Evolutionary conservation across 2,329 filamentous ascomycete species (phyloP).

Genomic region (Trichophaea hybrida): DNA sequence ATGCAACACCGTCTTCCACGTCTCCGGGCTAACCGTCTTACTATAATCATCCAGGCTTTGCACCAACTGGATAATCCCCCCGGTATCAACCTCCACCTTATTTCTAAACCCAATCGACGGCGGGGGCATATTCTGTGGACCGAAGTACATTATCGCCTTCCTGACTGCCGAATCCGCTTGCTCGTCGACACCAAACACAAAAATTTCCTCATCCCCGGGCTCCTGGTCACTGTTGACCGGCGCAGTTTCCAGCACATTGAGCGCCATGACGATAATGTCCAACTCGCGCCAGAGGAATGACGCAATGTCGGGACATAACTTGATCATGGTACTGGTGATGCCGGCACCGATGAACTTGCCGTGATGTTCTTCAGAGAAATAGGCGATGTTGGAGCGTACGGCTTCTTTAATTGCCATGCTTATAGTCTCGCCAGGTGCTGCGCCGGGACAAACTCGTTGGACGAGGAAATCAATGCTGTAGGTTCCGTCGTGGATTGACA

Average conservation of each 20-base stretch:
- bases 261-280: constrained; percentile 58
- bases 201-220: constrained; percentile 28
- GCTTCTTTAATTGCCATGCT: constrained; percentile 36
- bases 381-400: constrained; percentile 43
- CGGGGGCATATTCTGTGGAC: constrained; percentile 54
- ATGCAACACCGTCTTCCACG: constrained; percentile 51
- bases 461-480: constrained; percentile 62
- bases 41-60: constrained; percentile 42
- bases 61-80: constrained; percentile 48
- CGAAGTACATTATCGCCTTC: constrained; percentile 67
- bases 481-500: constrained; percentile 58
- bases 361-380: constrained; percentile 40
- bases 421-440: constrained; percentile 31
- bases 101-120: constrained; percentile 52
- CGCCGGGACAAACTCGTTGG: constrained; percentile 38
- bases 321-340: constrained; percentile 46
- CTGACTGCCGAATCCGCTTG: constrained; percentile 68
- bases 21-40: constrained; percentile 44
- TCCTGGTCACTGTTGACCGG: constrained; percentile 22
- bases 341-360: constrained; percentile 64
- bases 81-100: constrained; percentile 54
- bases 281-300: constrained; percentile 61
- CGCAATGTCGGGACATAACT: constrained; percentile 49
- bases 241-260: constrained; percentile 32
- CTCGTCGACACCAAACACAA: constrained; percentile 52